Evolutionary conservation across 257 asterid species (phyloP), one percentile per base, ranked within the genome.

Genomic region (Solanum clarkiae): DNA sequence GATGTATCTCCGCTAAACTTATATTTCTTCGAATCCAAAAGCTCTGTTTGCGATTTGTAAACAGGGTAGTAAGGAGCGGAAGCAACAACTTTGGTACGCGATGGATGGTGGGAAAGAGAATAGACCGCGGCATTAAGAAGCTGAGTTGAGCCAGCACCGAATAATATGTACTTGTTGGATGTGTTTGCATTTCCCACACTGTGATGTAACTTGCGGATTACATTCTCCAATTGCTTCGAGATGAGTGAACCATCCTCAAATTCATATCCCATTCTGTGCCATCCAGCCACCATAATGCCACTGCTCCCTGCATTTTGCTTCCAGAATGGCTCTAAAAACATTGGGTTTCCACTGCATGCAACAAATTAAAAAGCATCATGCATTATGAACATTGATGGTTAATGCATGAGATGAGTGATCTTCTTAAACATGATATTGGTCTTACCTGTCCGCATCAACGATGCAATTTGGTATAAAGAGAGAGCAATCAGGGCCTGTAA

Each of bases 401-500:
- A 36, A 36, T 36, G 32, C 32, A 29, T 29, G 6, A 36, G 42
- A 36, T 36, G 42, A 36, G 36, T 32, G 6, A 36, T 5, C 6
- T 36, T 36, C 42, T 36, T 36, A 36, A 1, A 36, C 6, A 36
- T 36, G 42, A 36, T 36, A 36, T 4, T 4, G 1, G 0, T 36
- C 42, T 36, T 36, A 36, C 97, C 94, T 88, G 79, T 90, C 89
- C 4, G 87, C 95, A 89, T 93, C 84, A 53, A 93, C 93, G 85
- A 87, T 79, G 83, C 98, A 93, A 17, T 88, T 87, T 20, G 88
- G 11, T 5, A 26, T 16, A 17, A 89, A 84, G 0, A 87, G 0
- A 65, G 94, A 89, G 86, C 97, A 94, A 16, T 92, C 90, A 70
- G 86, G 75, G 56, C 97, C 97, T 6, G 24, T 86, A 86, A 89